Percentiles rank a stretch among this genome's conserved stretches.
These are phyloP conservation scores for Arctium lappa DNA, from an alignment of 129 eudicot genomes.

Conservation along the genomic window DNA sequence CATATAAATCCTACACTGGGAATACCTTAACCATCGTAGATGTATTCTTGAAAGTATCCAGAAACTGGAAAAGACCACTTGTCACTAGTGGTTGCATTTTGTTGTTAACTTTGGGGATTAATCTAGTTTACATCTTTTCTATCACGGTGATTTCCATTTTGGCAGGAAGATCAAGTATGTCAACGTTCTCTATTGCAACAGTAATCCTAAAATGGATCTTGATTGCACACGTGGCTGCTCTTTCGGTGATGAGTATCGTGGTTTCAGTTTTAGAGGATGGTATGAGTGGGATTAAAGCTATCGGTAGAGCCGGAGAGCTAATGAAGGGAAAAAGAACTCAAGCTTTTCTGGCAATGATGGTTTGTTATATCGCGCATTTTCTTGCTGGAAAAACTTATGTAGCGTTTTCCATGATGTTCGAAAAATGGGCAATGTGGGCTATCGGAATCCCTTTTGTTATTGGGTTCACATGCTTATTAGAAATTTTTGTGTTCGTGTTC, in stretches of 20 bases:
- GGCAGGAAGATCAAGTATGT: neutral
- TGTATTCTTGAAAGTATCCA: constrained; percentile 10
- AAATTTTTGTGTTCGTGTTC: constrained; percentile 23
- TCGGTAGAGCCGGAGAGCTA: constrained; percentile 26
- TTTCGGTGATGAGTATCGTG: constrained; percentile 30
- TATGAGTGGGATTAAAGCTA: constrained; percentile 30
- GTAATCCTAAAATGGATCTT: neutral
- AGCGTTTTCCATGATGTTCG: neutral
- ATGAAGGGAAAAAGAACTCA: constrained; percentile 18
- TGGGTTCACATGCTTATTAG: constrained; percentile 13
- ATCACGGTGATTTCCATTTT: neutral
- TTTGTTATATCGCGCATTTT: constrained; percentile 4
- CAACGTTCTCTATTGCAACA: neutral
- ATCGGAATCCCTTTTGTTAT: neutral
- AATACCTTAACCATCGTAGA: constrained; percentile 15
- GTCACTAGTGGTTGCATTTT: constrained; percentile 19
- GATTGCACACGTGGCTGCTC: constrained; percentile 2
- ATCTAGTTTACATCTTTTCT: neutral
- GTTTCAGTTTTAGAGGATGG: constrained; percentile 26
- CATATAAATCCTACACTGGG: constrained; percentile 26
- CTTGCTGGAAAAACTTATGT: neutral
- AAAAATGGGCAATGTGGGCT: constrained; percentile 9
- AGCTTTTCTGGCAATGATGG: constrained; percentile 2
- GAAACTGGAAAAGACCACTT: constrained; percentile 28
- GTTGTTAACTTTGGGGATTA: constrained; percentile 9